Conservation (phyloP, 1,284 basidiomycete genomes). For the Trichosporon inkin region DNA sequence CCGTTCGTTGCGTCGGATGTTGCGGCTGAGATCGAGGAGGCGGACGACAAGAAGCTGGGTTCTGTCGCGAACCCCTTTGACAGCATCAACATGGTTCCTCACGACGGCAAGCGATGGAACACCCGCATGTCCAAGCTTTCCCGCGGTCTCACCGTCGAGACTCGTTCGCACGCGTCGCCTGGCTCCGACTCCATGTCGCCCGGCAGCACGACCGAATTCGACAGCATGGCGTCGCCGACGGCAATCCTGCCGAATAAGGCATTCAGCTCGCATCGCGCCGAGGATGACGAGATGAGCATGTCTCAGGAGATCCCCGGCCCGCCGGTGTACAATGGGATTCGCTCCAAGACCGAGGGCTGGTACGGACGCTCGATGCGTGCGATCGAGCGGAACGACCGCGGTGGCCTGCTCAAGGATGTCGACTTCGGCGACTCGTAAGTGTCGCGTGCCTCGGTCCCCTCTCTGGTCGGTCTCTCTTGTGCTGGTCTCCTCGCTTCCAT, state of each 20-base stretch:
- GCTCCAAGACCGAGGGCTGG: slow-evolving; percentile 43
- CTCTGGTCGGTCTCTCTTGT: not conserved
- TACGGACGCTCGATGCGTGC: slow-evolving; percentile 36
- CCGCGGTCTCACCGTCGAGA: slow-evolving; percentile 25
- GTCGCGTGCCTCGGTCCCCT: not conserved
- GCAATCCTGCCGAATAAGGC: slow-evolving; percentile 20
- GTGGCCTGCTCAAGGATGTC: slow-evolving; percentile 26
- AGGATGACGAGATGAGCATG: slow-evolving; percentile 11
- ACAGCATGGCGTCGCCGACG: slow-evolving; percentile 20
- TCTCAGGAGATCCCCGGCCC: slow-evolving; percentile 26
- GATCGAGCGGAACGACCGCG: slow-evolving; percentile 33
- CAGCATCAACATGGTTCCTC: slow-evolving; percentile 14
- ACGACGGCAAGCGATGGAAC: slow-evolving; percentile 20
- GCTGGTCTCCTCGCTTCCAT: not conserved
- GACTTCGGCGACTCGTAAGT: slow-evolving; percentile 8
- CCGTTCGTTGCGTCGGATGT: slow-evolving; percentile 42
- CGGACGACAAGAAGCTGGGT: slow-evolving; percentile 26
- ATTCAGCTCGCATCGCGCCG: slow-evolving; percentile 10
- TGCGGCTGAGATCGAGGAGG: slow-evolving; percentile 41
- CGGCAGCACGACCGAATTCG: slow-evolving; percentile 16
- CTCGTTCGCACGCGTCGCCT: slow-evolving; percentile 6
- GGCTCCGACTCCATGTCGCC: slow-evolving; percentile 13
- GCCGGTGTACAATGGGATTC: slow-evolving; percentile 33
- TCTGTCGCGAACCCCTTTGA: slow-evolving; percentile 20
- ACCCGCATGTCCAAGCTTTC: slow-evolving; percentile 21